Evolutionary conservation across 495 filamentous ascomycete genomes (phyloP).

Genomic region (Neurospora hispaniola): DNA sequence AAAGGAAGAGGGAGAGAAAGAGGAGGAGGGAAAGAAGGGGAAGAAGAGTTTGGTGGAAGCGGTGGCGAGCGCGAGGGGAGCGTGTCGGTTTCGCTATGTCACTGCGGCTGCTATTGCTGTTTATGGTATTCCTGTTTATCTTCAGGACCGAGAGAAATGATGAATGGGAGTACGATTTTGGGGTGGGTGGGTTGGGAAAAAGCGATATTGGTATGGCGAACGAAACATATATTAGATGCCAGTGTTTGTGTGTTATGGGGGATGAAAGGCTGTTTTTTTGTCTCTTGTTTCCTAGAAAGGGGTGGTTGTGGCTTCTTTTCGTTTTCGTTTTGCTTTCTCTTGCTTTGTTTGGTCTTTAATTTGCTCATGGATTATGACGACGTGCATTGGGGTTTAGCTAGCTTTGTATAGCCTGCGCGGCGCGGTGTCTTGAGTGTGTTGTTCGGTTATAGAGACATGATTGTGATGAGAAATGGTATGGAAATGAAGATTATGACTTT

Average conservation of each 20-base stretch:
- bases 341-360: neutral
- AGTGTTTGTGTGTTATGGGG: neutral
- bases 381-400: neutral
- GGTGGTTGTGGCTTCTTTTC: neutral
- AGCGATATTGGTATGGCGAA: slow-evolving; percentile 11
- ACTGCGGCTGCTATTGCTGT: slow-evolving; percentile 89
- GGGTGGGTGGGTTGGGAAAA: neutral
- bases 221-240: slow-evolving; percentile 9
- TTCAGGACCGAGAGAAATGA: slow-evolving; percentile 24
- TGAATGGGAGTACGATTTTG: neutral
- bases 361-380: neutral
- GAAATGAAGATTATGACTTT: neutral
- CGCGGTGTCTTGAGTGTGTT: neutral
- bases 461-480: neutral
- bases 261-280: neutral
- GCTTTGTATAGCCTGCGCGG: neutral
- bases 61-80: slow-evolving; percentile 56
- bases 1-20: slow-evolving; percentile 14
- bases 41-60: slow-evolving; percentile 59
- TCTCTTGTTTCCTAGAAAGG: neutral
- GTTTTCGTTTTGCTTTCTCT: neutral
- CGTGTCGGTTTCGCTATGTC: slow-evolving; percentile 77
- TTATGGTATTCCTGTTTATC: slow-evolving; percentile 88
- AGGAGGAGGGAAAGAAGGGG: slow-evolving; percentile 11
- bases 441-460: neutral